Percentiles rank a stretch among this genome's conserved stretches.
Conservation (phyloP, 1,284 basidiomycete species). For the Cystobasidium pallidum region DNA sequence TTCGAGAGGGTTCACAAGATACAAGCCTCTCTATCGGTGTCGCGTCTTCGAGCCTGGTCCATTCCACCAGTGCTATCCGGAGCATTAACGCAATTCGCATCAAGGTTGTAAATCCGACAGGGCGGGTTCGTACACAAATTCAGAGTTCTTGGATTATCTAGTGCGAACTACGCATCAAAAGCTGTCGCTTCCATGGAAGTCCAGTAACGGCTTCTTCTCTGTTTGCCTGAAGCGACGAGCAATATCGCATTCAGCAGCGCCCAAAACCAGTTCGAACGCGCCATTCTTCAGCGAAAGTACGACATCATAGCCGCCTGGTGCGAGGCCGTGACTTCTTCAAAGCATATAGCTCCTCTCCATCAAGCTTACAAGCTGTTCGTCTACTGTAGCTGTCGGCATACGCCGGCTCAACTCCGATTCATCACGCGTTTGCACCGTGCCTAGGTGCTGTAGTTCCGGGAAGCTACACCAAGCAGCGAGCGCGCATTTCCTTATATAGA, state of each 20-base stretch:
- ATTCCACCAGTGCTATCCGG: not conserved
- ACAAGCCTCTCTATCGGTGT: too few relatives aligned
- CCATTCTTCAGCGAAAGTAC: not conserved
- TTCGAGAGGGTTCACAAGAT: too few relatives aligned
- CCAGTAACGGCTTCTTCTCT: not conserved
- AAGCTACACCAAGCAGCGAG: not conserved
- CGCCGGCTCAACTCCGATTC: too few relatives aligned
- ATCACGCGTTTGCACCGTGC: not conserved
- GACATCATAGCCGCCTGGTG: constrained; percentile 2
- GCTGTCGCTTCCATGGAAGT: not conserved
- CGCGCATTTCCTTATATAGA: not conserved
- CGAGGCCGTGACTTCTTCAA: not conserved
- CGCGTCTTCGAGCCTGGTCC: not conserved
- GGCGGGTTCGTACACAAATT: not conserved
- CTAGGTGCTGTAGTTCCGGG: not conserved
- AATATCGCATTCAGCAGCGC: not conserved
- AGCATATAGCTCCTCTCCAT: not conserved
- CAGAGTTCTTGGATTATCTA: not conserved
- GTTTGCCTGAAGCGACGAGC: too few relatives aligned
- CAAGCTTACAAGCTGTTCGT: not conserved
- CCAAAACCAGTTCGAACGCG: not conserved
- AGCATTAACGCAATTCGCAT: not conserved
- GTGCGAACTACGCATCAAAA: not conserved
- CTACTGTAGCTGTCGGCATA: not conserved
- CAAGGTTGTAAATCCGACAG: not conserved